These are phyloP conservation scores for Rhizomucor miehei DNA, from an alignment of 371 early-diverging fungal species.

Conservation along the genomic window DNA sequence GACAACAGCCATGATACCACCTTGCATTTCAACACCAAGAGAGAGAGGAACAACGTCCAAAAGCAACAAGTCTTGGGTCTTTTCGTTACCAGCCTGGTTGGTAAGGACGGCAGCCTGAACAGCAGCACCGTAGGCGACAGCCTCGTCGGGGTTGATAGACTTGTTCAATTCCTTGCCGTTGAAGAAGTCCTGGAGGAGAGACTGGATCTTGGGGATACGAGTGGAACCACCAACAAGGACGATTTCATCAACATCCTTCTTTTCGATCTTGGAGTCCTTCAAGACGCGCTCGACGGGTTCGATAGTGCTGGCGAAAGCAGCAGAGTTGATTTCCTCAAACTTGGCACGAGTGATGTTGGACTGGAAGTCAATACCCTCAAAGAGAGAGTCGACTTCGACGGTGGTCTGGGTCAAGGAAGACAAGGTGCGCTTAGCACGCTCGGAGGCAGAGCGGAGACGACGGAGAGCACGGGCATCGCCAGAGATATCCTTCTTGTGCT, in stretches of 20 bases:
- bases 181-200: conserved; percentile 94
- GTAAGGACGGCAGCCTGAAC: conserved; percentile 86
- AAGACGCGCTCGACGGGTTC: conserved; percentile 82
- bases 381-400: conserved; percentile 89
- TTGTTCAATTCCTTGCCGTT: conserved; percentile 81
- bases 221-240: conserved; percentile 99
- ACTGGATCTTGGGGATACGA: conserved; percentile 99
- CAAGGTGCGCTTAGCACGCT: conserved; percentile 95
- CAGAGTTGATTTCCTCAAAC: conserved; percentile 92
- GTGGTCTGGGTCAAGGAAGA: conserved; percentile 81
- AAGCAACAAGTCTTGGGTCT: conserved; percentile 78
- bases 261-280: conserved; percentile 92
- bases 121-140: conserved; percentile 96
- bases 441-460: conserved; percentile 91
- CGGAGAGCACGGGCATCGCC: conserved; percentile 86
- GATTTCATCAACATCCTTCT: conserved; percentile 90
- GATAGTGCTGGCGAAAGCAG: conserved; percentile 77
- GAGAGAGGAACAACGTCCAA: conserved; percentile 92
- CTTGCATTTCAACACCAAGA: conserved; percentile 96
- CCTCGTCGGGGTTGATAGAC: conserved; percentile 94
- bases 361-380: conserved; percentile 84
- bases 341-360: conserved; percentile 90
- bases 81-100: conserved; percentile 66
- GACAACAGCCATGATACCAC: conserved; percentile 96
- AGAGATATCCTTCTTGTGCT: conserved; percentile 74